Evolutionary conservation across 78 protist species (phyloP).

Genomic region (Parvularia atlantis): DNA sequence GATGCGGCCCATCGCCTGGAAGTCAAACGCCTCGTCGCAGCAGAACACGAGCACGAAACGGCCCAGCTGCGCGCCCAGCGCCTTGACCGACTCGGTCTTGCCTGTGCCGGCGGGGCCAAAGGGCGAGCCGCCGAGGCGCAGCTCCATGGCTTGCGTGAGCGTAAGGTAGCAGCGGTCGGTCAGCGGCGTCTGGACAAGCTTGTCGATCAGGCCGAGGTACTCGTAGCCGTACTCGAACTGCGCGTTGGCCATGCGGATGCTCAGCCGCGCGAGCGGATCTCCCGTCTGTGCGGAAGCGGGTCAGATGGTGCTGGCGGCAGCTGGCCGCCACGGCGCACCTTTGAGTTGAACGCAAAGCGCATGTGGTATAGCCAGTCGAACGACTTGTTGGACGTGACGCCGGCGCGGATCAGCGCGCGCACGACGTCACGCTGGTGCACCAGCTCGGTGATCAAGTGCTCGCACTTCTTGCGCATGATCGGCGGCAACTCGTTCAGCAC

Average conservation of each 20-base stretch:
- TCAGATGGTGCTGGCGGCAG: no score
- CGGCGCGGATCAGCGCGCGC: conserved; percentile 23
- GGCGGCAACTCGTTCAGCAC: conserved; percentile 49
- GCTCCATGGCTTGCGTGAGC: conserved; percentile 83
- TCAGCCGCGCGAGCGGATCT: conserved; percentile 28
- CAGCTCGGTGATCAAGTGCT: conserved; percentile 80
- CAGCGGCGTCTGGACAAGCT: conserved; percentile 91
- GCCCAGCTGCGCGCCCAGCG: conserved; percentile 83
- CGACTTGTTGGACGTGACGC: neutral
- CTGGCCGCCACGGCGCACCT: no score
- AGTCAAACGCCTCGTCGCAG: conserved; percentile 95
- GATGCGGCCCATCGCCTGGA: conserved; percentile 92
- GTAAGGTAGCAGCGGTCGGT: conserved; percentile 84
- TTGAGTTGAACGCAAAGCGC: conserved; percentile 74
- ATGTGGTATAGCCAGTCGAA: conserved; percentile 86
- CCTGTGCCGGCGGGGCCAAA: conserved; percentile 99
- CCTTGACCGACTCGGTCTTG: conserved; percentile 95
- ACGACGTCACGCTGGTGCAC: conserved; percentile 89
- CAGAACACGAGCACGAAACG: conserved; percentile 86
- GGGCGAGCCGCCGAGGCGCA: conserved; percentile 92
- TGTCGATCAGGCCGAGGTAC: conserved; percentile 91
- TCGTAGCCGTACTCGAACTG: conserved; percentile 82
- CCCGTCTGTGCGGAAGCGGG: neutral
- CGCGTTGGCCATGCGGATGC: conserved; percentile 81
- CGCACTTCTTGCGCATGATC: conserved; percentile 64